phyloP scores from a whole-genome alignment of 352 stramenopile species.

The Pelagophyceae sp. region DNA sequence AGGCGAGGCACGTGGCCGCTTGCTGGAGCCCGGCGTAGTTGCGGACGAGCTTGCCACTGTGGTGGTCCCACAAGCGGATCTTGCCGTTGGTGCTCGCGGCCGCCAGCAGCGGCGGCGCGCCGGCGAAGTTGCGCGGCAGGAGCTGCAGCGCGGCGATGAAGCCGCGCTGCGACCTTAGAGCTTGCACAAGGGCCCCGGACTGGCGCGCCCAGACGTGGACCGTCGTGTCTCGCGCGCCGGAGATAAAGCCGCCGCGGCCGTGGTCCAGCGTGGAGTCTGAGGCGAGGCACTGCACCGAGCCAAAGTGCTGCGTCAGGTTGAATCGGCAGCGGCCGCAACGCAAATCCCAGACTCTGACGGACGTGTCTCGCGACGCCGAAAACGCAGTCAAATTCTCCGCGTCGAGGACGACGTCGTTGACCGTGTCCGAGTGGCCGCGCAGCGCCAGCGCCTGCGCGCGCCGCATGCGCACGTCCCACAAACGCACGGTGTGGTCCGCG shows the following conservation, averaged over 20 bases:
- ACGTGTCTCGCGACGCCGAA: background rate
- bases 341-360: conserved; percentile 10
- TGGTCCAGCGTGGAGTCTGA: background rate
- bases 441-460: conserved; percentile 1
- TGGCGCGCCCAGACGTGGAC: conserved; percentile 2
- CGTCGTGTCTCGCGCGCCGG: conserved; percentile 11
- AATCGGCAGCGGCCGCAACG: background rate
- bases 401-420: background rate
- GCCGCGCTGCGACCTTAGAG: conserved; percentile 2
- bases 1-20: background rate
- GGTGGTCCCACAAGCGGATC: conserved; percentile 14
- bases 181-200: background rate
- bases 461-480: conserved; percentile 14
- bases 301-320: conserved; percentile 14
- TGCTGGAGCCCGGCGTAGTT: background rate
- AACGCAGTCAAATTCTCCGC: background rate
- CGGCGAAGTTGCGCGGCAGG: background rate
- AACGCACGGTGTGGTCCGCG: conserved; percentile 10
- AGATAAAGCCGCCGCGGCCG: background rate
- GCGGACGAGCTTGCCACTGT: background rate
- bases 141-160: background rate
- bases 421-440: conserved; percentile 6
- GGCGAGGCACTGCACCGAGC: background rate
- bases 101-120: background rate
- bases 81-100: background rate